Evolutionary conservation across 1,284 basidiomycete species (phyloP).

Genomic region (Peniophora sp.): DNA sequence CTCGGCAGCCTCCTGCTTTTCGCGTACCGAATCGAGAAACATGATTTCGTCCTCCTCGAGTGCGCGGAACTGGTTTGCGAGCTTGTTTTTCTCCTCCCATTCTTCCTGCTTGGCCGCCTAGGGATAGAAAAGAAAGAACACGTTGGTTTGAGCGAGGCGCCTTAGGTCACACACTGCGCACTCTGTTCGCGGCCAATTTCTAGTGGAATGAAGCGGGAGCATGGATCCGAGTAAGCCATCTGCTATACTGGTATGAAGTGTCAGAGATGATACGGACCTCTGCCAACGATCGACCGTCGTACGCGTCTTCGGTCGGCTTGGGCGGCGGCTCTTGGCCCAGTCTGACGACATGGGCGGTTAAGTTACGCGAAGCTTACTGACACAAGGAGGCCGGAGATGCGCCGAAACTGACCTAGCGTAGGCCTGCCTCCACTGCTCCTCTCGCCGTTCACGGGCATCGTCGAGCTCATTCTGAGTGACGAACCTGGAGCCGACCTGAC

Average conservation of each 20-base stretch:
- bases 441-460: constrained; percentile 63
- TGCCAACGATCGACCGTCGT: constrained; percentile 84
- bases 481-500: constrained; percentile 68
- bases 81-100: constrained; percentile 90
- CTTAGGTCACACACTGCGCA: constrained; percentile 24
- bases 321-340: constrained; percentile 86
- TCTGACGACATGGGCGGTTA: constrained; percentile 25
- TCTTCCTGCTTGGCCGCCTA: constrained; percentile 86
- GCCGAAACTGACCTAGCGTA: constrained; percentile 75
- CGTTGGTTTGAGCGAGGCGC: constrained; percentile 14
- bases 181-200: constrained; percentile 81
- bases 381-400: constrained; percentile 1
- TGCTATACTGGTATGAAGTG: constrained; percentile 8
- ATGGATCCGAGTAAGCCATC: neutral
- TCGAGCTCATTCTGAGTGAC: constrained; percentile 78
- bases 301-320: constrained; percentile 63
- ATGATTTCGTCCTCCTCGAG: constrained; percentile 86
- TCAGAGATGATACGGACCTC: constrained; percentile 52
- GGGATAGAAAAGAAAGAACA: constrained; percentile 2
- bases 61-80: constrained; percentile 89
- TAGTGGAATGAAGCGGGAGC: constrained; percentile 18
- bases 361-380: constrained; percentile 4
- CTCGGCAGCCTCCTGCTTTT: constrained; percentile 71
- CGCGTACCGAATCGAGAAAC: constrained; percentile 78
- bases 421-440: constrained; percentile 89